These are phyloP conservation scores for Chloranthus sessilifolius DNA, from an alignment of 164 flowering plant species.

Conservation along the genomic window DNA sequence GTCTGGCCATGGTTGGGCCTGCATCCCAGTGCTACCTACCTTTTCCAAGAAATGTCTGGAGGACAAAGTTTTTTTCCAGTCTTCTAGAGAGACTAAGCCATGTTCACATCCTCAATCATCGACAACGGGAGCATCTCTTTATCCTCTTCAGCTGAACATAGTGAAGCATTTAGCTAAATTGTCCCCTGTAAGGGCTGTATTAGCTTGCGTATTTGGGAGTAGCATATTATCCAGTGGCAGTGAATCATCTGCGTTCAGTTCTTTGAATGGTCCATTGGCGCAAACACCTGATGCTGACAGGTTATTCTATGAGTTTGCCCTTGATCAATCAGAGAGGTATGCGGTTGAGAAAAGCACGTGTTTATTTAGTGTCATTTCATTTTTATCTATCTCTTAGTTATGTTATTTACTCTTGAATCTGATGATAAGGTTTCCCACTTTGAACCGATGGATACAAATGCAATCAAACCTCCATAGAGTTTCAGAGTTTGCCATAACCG, in stretches of 20 bases:
- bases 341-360: not conserved
- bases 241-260: conserved; percentile 48
- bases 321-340: conserved; percentile 97
- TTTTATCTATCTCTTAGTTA: not conserved
- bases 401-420: conserved; percentile 12
- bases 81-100: conserved; percentile 62
- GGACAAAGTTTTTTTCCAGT: conserved; percentile 44
- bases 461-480: conserved; percentile 93
- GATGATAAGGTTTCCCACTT: conserved; percentile 76
- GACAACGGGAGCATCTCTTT: conserved; percentile 60
- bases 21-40: conserved; percentile 71
- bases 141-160: conserved; percentile 81
- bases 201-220: conserved; percentile 97
- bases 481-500: conserved; percentile 71
- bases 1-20: conserved; percentile 96
- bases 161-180: conserved; percentile 86
- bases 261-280: conserved; percentile 42
- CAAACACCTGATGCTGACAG: conserved; percentile 71
- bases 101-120: conserved; percentile 44
- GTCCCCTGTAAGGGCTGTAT: conserved; percentile 89
- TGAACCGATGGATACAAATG: conserved; percentile 99
- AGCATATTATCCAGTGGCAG: conserved; percentile 60
- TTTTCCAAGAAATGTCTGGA: conserved; percentile 39
- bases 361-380: too few relatives aligned
- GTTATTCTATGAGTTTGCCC: conserved; percentile 89